Conservation (phyloP, 805 yeast genomes). For the Cyberlindnera galapagoensis region DNA sequence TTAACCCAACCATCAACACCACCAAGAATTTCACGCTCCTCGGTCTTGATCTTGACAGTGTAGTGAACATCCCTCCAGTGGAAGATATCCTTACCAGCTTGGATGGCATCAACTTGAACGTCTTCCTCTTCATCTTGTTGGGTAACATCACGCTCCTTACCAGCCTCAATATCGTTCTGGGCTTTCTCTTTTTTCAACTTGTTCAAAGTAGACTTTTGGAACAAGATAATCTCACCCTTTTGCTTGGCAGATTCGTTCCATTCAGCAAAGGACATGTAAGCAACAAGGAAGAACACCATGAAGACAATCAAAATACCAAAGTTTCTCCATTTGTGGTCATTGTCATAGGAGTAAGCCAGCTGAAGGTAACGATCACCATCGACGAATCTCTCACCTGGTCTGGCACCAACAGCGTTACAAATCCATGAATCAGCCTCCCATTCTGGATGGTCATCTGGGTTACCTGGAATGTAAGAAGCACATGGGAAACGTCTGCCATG, state of each 20-base stretch:
- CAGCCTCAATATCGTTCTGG: constrained; percentile 23
- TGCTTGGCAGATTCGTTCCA: constrained; percentile 55
- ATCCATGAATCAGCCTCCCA: constrained; percentile 29
- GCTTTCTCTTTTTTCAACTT: constrained; percentile 37
- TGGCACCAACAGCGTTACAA: constrained; percentile 64
- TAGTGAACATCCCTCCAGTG: constrained; percentile 76
- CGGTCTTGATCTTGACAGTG: constrained; percentile 57
- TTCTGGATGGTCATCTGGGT: constrained; percentile 21
- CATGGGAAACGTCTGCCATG: constrained; percentile 40
- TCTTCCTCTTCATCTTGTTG: constrained; percentile 16
- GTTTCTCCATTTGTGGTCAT: constrained; percentile 54
- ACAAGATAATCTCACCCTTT: constrained; percentile 65
- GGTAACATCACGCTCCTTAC: constrained; percentile 24
- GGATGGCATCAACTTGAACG: constrained; percentile 23
- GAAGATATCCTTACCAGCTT: constrained; percentile 45
- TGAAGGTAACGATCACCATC: constrained; percentile 44
- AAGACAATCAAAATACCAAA: constrained; percentile 57
- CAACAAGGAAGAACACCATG: constrained; percentile 43
- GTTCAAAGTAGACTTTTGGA: constrained; percentile 42
- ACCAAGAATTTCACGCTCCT: constrained; percentile 51
- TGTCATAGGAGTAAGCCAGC: constrained; percentile 36
- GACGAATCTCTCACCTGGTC: constrained; percentile 50
- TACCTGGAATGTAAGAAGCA: constrained; percentile 40
- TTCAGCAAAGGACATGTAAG: constrained; percentile 52
- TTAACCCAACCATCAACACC: constrained; percentile 79